These are phyloP conservation scores for Candida nemodendra DNA, from an alignment of 805 yeast genomes.

Conservation along the genomic window DNA sequence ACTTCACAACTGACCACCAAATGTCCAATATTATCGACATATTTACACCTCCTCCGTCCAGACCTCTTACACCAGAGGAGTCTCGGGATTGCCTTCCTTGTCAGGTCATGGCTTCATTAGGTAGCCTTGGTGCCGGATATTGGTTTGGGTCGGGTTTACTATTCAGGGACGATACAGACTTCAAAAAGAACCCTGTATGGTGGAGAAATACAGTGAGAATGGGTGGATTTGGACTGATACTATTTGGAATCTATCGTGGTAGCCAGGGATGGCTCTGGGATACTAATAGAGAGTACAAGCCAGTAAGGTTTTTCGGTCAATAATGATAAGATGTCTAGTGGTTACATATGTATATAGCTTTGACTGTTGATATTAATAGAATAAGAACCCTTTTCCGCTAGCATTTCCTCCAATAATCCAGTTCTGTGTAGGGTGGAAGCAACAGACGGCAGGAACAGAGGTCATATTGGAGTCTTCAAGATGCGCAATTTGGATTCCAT, in stretches of 20 bases:
- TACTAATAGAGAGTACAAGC: conserved; percentile 30
- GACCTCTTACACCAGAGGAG: conserved; percentile 41
- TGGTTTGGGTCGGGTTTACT: conserved; percentile 59
- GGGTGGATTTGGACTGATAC: conserved; percentile 53
- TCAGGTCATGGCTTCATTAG: conserved; percentile 60
- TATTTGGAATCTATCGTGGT: conserved; percentile 61
- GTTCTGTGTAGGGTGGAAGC: conserved; percentile 80
- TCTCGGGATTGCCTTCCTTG: conserved; percentile 65
- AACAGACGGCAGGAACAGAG: conserved; percentile 89
- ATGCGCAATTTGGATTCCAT: conserved; percentile 79
- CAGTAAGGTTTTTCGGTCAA: conserved; percentile 16
- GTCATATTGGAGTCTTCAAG: conserved; percentile 58
- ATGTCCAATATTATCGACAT: conserved; percentile 52
- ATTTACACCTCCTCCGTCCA: conserved; percentile 48
- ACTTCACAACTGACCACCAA: no score
- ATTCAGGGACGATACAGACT: conserved; percentile 41
- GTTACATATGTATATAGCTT: conserved; percentile 3
- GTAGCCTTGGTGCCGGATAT: conserved; percentile 59
- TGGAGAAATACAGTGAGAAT: conserved; percentile 57
- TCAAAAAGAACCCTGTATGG: conserved; percentile 50
- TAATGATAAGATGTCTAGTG: neutral
- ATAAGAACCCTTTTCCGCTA: conserved; percentile 81
- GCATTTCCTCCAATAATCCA: conserved; percentile 96
- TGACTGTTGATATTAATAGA: conserved; percentile 17
- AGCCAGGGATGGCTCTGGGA: conserved; percentile 62